Evolutionary conservation across 352 stramenopile species (phyloP).

Genomic region (Thalassiosira oceanica): DNA sequence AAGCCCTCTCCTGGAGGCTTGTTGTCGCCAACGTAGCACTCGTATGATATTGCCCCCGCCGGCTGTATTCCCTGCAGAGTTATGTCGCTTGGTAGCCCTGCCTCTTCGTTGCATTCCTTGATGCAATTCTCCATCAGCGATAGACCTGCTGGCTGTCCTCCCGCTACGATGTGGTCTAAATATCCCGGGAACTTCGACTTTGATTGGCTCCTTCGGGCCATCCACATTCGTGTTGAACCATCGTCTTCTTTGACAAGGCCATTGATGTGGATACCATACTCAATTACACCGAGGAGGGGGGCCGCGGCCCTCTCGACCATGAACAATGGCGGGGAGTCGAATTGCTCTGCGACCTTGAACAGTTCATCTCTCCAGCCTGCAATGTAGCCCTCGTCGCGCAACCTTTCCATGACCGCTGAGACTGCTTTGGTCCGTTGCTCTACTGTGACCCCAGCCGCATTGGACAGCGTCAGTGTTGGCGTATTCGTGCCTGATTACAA

Average conservation of each 20-base stretch:
- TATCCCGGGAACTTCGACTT: constrained; percentile 81
- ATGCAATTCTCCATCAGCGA: constrained; percentile 80
- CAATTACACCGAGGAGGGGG: constrained; percentile 63
- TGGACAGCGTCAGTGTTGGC: constrained; percentile 49
- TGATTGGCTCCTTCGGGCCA: constrained; percentile 62
- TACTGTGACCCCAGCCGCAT: constrained; percentile 35
- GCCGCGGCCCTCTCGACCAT: constrained; percentile 77
- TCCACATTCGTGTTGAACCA: constrained; percentile 71
- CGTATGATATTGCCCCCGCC: constrained; percentile 70
- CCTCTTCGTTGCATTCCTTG: constrained; percentile 83
- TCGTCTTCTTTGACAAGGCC: constrained; percentile 51
- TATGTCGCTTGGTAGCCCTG: constrained; percentile 70
- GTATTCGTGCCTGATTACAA: too few species aligned
- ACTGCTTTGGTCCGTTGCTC: constrained; percentile 62
- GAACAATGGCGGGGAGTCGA: constrained; percentile 67
- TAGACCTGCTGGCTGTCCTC: constrained; percentile 73
- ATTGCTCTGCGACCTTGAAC: constrained; percentile 62
- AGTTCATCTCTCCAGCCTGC: constrained; percentile 75
- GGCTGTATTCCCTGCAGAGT: constrained; percentile 35
- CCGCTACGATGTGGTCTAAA: constrained; percentile 84
- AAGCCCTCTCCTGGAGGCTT: constrained; percentile 38
- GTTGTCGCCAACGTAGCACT: constrained; percentile 29
- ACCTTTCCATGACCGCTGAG: constrained; percentile 48
- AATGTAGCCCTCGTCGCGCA: constrained; percentile 54
- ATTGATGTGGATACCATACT: constrained; percentile 81